Percentiles rank a stretch among this genome's conserved stretches.
Evolutionary conservation across 495 filamentous ascomycete species (phyloP).

Genomic region (Neurospora sublineolata): DNA sequence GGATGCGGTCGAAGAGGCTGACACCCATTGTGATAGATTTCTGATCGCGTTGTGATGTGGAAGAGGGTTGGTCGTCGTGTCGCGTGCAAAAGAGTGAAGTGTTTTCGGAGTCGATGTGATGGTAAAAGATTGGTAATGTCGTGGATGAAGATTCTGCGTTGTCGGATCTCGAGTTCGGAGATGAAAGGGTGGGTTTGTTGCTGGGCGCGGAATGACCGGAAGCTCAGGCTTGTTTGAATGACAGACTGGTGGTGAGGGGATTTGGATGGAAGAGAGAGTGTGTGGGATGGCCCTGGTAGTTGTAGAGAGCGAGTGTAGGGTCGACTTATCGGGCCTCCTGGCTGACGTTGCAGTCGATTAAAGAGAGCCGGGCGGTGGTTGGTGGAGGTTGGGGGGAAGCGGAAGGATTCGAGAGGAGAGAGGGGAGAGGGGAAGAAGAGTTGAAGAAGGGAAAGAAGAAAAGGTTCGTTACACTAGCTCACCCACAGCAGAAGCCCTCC

Average conservation of each 20-base stretch:
- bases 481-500: not conserved
- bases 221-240: not conserved
- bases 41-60: not conserved
- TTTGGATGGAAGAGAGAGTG: not conserved
- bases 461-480: not conserved
- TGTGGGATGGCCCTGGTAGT: not conserved
- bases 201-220: not conserved
- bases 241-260: not conserved
- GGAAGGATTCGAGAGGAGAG: not conserved
- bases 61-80: not conserved
- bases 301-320: not conserved
- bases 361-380: not conserved
- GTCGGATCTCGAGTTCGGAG: not conserved
- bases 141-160: not conserved
- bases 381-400: not conserved
- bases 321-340: not conserved
- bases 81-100: not conserved
- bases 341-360: not conserved
- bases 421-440: not conserved
- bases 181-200: not conserved
- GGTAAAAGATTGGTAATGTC: not conserved
- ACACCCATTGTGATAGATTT: constrained; percentile 22
- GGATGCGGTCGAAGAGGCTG: constrained; percentile 38
- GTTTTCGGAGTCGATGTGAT: not conserved
- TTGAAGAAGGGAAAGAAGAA: not conserved